Base-by-base conservation (phyloP, 768 basidiomycete species). In the Pleurotus tuoliensis region DNA sequence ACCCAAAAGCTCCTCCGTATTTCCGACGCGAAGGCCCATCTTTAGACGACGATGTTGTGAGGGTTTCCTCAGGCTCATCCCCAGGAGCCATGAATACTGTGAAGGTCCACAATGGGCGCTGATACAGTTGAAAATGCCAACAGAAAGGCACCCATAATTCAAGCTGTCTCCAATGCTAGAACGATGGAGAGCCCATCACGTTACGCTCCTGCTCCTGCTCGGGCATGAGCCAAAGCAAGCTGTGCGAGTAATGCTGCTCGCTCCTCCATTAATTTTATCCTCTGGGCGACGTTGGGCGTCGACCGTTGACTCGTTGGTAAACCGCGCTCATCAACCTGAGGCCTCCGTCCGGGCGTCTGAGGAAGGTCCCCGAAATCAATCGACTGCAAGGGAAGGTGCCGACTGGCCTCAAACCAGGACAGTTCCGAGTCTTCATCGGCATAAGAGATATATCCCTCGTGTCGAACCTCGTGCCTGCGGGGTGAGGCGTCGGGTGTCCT, bases 391-490 rank as follows among this genome's bases (percentile, higher is more conserved):
- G 9, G 30, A 34, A 34, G 30, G 27, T 27, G 25, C 15, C 34
- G 49, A 9, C 15, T 51, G 16, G 51, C 51, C 24, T 53, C 51
- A 38, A 53, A 53, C 18, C 34, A 53, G 7, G 51, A 34, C 8
- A 53, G 11, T n/a, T 53, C 51, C 2, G 51, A 34, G 18, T 53
- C 51, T 53, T 53, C 51, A 13, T 53, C 51, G n/a, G 41, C 39
- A 1, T n/a, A 24, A 6, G 51, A 53, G 22, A 53, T 53, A 8
- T 22, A 53, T 12, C 51, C 51, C 41, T 53, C 38, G 25, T 13
- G 25, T 3, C 51, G 51, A 13, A 53, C 39, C 22, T 37, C 6
- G 7, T 24, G 3, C 38, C 41, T 39, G 51, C 15, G 12, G 51
- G 18, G 22, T 34, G 30, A 34, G 8, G 11, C 4, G 30, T 11